phyloP scores from a whole-genome alignment of 805 yeast species.

The Ogataea pilisensis region DNA sequence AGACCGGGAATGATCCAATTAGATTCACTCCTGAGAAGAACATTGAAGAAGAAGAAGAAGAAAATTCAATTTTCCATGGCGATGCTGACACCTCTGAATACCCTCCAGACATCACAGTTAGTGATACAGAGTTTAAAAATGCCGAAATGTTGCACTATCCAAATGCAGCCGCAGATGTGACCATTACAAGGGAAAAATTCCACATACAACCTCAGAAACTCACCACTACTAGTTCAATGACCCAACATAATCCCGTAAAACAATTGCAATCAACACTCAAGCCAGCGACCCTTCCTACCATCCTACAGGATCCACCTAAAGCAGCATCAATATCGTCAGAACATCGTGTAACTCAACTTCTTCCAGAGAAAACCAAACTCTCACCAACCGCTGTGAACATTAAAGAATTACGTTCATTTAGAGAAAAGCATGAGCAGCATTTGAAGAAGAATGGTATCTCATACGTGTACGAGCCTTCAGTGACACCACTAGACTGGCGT shows the following conservation, averaged over 20 bases:
- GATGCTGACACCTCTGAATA: not conserved
- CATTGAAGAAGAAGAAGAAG: not conserved
- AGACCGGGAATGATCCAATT: not conserved
- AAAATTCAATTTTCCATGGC: too few species aligned
- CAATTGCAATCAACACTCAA: too few species aligned
- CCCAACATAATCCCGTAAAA: too few species aligned
- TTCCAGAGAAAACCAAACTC: too few species aligned
- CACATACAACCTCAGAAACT: too few species aligned
- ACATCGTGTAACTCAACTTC: too few species aligned
- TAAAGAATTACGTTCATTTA: not conserved
- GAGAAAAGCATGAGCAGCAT: conserved; percentile 11
- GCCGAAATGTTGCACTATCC: not conserved
- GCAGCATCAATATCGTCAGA: too few species aligned
- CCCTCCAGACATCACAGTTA: not conserved
- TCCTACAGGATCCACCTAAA: too few species aligned
- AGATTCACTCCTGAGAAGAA: not conserved
- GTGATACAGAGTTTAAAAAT: conserved; percentile 11
- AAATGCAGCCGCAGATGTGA: too few species aligned
- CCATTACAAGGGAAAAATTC: too few species aligned
- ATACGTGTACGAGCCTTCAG: conserved; percentile 12
- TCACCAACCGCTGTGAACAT: not conserved
- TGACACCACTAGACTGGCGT: conserved; percentile 8
- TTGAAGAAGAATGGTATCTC: conserved; percentile 21
- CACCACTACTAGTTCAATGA: too few species aligned
- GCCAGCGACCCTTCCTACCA: too few species aligned